Evolutionary conservation across 805 yeast genomes (phyloP), one percentile per base, ranked within the genome.

Genomic region (Henningerozyma blattae): DNA sequence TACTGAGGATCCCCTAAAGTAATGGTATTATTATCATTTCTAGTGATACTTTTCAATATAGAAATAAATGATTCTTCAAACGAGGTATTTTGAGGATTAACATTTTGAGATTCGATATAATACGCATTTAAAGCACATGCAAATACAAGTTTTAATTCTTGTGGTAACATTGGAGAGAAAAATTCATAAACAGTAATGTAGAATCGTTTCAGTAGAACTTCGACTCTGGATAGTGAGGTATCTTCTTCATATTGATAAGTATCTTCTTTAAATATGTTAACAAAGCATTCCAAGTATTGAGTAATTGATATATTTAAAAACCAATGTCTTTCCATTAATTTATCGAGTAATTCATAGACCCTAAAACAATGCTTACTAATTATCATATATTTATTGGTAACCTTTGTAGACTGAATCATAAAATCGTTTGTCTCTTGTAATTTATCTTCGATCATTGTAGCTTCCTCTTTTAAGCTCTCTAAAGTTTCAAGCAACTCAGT

Each of bases 401-500:
- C 61, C 2, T 48, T 48, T 5, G 74, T 75, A 13, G 83, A 71
- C 4, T 68, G 62, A 1, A 43, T 52, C 64, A 84, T 69, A 3
- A 84, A 70, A 5, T 47, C 46, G 3, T 61, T 61, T 0, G 87
- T 71, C 34, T 76, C 77, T 2, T 41, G 44, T 37, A 81, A 64
- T 47, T 77, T 75, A 2, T 36, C 35, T 25, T 70, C 68, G 13
- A 84, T 67, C 14, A 66, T 65, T 0, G 41, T 43, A 0, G 93
- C 62, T 43, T 86, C 86, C 1, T 49, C 39, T 48, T 89, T 87
- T 33, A 89, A 56, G 1, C 46, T 51, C 44, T 81, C 91, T 32
- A 87, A 59, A 2, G 78, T 71, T 4, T 62, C 56, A 14, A 82
- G 50, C 3, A 86, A 55, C 0, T 58, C 63, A 34, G 75, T 75